phyloP scores from a whole-genome alignment of 164 flowering plant genomes.

The Brasenia schreberi region DNA sequence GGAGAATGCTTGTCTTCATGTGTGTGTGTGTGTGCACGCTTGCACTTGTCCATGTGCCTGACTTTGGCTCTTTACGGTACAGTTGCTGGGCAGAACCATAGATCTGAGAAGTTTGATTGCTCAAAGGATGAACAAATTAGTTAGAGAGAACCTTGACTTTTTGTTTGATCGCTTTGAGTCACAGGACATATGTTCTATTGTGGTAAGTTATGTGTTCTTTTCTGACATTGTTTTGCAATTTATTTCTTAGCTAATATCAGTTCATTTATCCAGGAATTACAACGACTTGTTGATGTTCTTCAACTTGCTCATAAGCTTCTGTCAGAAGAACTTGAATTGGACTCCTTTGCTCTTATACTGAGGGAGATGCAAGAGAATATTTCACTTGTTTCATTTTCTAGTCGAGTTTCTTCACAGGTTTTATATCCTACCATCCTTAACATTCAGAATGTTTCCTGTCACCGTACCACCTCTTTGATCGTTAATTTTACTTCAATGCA shows the following conservation, averaged over 20 bases:
- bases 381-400: constrained; percentile 87
- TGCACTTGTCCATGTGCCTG: too few species aligned
- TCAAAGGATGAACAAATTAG: constrained; percentile 78
- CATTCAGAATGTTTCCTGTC: too few species aligned
- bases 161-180: constrained; percentile 95
- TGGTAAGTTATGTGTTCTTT: constrained; percentile 33
- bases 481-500: too few species aligned
- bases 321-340: constrained; percentile 62
- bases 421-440: constrained; percentile 1
- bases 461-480: too few species aligned
- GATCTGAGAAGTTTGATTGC: constrained; percentile 76
- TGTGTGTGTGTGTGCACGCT: too few species aligned
- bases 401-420: constrained; percentile 96
- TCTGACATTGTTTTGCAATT: background rate
- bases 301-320: constrained; percentile 72
- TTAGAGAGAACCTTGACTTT: constrained; percentile 89
- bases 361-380: constrained; percentile 94
- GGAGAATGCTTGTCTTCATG: too few species aligned
- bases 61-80: background rate
- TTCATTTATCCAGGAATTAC: constrained; percentile 69
- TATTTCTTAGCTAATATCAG: background rate
- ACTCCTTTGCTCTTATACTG: constrained; percentile 68
- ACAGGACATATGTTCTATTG: constrained; percentile 87
- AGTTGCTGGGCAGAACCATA: constrained; percentile 90
- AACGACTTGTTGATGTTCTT: constrained; percentile 65